Evolutionary conservation across 2,329 filamentous ascomycete genomes (phyloP).

Genomic region (Ascomycota sp.): DNA sequence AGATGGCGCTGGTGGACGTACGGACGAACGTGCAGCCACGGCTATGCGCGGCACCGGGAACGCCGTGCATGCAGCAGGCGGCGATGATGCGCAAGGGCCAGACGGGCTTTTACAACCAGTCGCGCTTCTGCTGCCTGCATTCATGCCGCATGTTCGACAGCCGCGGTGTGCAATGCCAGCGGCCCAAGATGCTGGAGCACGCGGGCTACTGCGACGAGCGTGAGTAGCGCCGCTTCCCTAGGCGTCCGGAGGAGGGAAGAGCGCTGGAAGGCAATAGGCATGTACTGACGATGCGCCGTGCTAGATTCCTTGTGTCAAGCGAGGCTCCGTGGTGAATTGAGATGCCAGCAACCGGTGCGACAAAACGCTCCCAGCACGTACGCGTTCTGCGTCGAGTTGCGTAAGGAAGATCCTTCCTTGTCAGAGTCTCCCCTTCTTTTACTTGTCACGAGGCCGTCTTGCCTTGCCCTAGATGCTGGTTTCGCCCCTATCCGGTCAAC

Average conservation of each 20-base stretch:
- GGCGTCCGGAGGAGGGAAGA: no score
- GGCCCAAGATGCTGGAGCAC: background rate
- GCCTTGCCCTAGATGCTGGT: no score
- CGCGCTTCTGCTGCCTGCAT: constrained; percentile 1
- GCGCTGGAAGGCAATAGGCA: no score
- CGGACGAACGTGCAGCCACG: no score
- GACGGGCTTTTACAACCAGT: background rate
- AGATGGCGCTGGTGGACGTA: no score
- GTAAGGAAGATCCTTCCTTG: background rate
- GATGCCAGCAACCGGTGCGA: background rate
- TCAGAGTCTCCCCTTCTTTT: no score
- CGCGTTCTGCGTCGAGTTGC: background rate
- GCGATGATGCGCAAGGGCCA: no score
- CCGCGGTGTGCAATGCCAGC: background rate
- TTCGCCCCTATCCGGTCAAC: no score
- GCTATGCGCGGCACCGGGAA: no score
- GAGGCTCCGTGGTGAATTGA: background rate
- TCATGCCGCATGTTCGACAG: constrained; percentile 1
- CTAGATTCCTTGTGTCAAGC: no score
- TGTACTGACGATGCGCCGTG: background rate
- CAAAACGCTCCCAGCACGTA: background rate
- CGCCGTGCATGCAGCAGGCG: no score
- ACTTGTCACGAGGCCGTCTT: no score
- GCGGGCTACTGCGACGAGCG: background rate
- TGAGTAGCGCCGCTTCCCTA: background rate